Evolutionary conservation across 352 stramenopile species (phyloP), one percentile per base, ranked within the genome.

Genomic region (Globisporangium paddicum): DNA sequence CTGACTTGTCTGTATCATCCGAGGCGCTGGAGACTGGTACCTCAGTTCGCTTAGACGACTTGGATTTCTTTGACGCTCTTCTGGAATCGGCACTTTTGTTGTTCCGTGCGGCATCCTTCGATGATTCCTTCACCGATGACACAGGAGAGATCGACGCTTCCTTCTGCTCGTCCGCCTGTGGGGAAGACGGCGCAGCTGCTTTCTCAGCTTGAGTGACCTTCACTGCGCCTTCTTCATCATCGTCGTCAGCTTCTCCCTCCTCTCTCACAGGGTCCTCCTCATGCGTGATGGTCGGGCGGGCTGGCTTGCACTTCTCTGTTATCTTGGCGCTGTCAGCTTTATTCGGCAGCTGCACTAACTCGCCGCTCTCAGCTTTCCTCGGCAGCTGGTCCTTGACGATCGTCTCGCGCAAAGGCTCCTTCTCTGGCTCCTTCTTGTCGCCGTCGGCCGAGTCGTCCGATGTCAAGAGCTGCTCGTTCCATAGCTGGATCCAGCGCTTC

Each of bases 401-500:
- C 21, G 28, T 41, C 18, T 59, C 37, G 19, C 26, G 56, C n/a
- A 40, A 9, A n/a, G 56, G 56, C 47, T 63, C 56, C 25, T 63
- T 32, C 56, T 63, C 56, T 6, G 47, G 56, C 49, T 63, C 56
- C 21, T 41, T 47, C 21, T 44, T 58, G 19, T 25, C 38, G 4
- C 32, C 34, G 34, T 38, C 40, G 9, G 26, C 10, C 3, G 37
- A 38, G 16, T 60, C 47, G 18, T 61, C 57, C 18, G 48, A 62
- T 18, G 41, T 63, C 41, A 71, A 70, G 51, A 74, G 40, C 62
- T 91, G 71, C 16, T 74, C 71, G 35, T 67, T 89, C 82, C 82
- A 92, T 5, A 73, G 58, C 66, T 83, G 77, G 47, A 92, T 90
- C 82, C 82, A 92, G 54, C 75, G 73, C 69, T 88, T 83, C 70